Conservation (phyloP, 73 alveolate species). For the Tetrahymena elliotti region DNA sequence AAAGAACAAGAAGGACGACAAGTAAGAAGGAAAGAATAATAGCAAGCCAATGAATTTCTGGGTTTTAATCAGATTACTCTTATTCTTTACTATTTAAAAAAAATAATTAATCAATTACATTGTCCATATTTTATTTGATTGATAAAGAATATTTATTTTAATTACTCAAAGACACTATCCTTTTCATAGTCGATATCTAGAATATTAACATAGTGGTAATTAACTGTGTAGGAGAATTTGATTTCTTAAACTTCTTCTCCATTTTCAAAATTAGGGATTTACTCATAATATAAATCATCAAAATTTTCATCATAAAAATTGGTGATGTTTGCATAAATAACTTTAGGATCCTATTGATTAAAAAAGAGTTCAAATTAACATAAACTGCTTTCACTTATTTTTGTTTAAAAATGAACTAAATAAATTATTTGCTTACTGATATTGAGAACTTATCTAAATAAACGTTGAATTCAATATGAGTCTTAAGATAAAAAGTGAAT, state of each 20-base stretch:
- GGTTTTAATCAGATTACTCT: neutral
- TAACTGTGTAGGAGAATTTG: neutral
- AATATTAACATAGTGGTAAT: neutral
- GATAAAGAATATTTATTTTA: too few relatives aligned
- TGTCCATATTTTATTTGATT: too few relatives aligned
- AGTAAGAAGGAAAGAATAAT: neutral
- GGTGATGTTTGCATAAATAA: neutral
- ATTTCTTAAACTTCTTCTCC: neutral
- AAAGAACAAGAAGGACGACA: neutral
- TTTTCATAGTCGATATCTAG: neutral
- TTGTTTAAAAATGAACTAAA: too few relatives aligned
- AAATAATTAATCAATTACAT: too few relatives aligned
- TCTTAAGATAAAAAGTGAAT: conserved; percentile 6
- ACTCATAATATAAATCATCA: neutral
- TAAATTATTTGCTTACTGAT: neutral
- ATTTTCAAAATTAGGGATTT: neutral
- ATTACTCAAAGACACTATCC: neutral
- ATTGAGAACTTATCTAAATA: neutral
- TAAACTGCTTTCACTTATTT: too few relatives aligned
- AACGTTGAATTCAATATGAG: conserved; percentile 5
- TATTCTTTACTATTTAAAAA: neutral
- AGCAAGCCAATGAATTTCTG: neutral
- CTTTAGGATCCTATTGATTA: neutral
- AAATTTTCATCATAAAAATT: neutral
- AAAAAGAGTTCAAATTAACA: neutral